These are phyloP conservation scores for Allium sativum DNA, from an alignment of 106 monocot genomes.

Conservation along the genomic window DNA sequence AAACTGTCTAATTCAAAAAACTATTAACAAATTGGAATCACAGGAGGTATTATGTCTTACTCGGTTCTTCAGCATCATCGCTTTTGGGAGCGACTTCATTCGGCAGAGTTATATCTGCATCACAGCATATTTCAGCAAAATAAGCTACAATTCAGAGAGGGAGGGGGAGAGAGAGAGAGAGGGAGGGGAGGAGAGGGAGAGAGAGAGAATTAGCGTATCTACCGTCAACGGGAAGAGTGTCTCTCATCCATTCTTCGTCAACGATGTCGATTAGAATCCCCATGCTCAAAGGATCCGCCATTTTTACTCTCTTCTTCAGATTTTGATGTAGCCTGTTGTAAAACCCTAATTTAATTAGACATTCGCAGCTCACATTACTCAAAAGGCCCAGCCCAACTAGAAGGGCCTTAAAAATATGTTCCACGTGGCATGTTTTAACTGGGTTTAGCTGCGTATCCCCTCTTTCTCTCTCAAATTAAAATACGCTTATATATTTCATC, in stretches of 20 bases:
- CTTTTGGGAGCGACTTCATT: background rate
- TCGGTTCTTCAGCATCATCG: background rate
- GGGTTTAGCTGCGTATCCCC: too few relatives aligned
- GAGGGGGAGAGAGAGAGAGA: background rate
- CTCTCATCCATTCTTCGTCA: conserved; percentile 35
- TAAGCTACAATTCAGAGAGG: background rate
- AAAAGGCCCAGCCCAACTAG: too few relatives aligned
- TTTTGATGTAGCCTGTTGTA: background rate
- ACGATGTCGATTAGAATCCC: conserved; percentile 32
- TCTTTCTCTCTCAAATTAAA: too few relatives aligned
- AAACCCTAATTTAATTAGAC: too few relatives aligned
- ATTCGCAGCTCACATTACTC: too few relatives aligned
- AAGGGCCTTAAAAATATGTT: too few relatives aligned
- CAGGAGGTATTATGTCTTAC: background rate
- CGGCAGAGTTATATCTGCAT: background rate
- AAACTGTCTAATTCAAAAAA: too few relatives aligned
- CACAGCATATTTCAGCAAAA: background rate
- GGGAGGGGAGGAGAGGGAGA: background rate
- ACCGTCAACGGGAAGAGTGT: conserved; percentile 34
- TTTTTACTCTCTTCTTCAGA: background rate
- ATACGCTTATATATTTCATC: too few relatives aligned
- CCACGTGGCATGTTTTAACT: too few relatives aligned
- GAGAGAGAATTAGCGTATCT: background rate
- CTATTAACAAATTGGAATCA: too few relatives aligned
- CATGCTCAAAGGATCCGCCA: conserved; percentile 19